Percentiles rank a stretch among this genome's conserved stretches.
Evolutionary conservation across 2,329 filamentous ascomycete species (phyloP).

Genomic region (Magnaporthiopsis incrustans): DNA sequence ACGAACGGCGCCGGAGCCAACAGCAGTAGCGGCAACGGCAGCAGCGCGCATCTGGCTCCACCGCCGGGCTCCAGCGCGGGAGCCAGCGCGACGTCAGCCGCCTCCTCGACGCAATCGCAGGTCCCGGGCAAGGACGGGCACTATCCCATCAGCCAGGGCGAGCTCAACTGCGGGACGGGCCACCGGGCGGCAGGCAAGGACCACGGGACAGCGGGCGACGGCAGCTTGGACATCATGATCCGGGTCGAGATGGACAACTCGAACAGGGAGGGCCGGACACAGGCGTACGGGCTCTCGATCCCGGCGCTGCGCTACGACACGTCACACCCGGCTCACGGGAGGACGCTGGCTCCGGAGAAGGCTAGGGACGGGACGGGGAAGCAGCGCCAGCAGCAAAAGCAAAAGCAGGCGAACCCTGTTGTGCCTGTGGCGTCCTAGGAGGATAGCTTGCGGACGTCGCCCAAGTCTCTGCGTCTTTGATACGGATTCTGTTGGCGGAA

Average conservation of each 20-base stretch:
- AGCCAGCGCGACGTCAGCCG: slow-evolving; percentile 9
- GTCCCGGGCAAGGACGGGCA: slow-evolving; percentile 53
- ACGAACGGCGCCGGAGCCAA: slow-evolving; percentile 8
- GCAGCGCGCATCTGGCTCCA: slow-evolving; percentile 4
- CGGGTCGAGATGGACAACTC: slow-evolving; percentile 83
- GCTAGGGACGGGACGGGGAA: not conserved
- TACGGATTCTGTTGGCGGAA: not conserved
- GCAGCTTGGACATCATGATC: slow-evolving; percentile 70
- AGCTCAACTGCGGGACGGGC: slow-evolving; percentile 66
- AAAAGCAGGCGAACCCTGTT: not conserved
- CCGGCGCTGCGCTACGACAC: slow-evolving; percentile 48
- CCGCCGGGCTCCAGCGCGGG: slow-evolving; percentile 15
- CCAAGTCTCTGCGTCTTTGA: not conserved
- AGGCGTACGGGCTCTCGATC: slow-evolving; percentile 79
- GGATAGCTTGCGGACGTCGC: not conserved
- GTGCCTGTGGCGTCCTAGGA: not conserved
- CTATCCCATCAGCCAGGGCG: slow-evolving; percentile 64
- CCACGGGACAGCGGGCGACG: slow-evolving; percentile 48
- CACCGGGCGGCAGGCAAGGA: slow-evolving; percentile 63
- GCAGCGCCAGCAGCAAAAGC: too few relatives aligned
- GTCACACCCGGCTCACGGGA: slow-evolving; percentile 11
- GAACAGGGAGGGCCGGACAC: slow-evolving; percentile 70
- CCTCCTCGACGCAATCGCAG: slow-evolving; percentile 6
- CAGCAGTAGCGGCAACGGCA: slow-evolving; percentile 8
- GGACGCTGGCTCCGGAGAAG: not conserved